These are phyloP conservation scores for Vitis hybrid DNA, from an alignment of 177 flowering plant species.

Conservation along the genomic window DNA sequence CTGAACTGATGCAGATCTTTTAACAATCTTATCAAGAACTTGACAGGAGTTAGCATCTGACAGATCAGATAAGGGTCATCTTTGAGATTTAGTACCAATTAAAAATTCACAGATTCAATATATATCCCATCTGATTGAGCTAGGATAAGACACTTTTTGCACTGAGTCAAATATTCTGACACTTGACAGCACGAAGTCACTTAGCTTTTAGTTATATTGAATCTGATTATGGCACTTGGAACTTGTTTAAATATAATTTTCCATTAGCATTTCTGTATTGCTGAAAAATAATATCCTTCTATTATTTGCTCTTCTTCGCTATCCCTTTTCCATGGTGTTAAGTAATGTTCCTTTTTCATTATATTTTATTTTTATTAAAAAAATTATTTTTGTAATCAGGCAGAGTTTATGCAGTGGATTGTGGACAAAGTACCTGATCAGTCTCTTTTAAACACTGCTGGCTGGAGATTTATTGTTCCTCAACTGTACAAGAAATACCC, in stretches of 20 bases:
- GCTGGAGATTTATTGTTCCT: slow-evolving; percentile 87
- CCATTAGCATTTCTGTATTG: not conserved
- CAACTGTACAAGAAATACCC: slow-evolving; percentile 87
- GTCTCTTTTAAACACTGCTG: slow-evolving; percentile 82
- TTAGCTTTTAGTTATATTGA: too few species aligned
- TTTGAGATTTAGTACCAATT: not conserved
- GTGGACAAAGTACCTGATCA: slow-evolving; percentile 83
- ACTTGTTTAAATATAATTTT: too few species aligned
- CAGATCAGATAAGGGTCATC: too few species aligned
- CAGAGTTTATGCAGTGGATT: slow-evolving; percentile 76
- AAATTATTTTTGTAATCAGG: slow-evolving; percentile 38
- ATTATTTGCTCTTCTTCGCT: not conserved
- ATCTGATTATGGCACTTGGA: too few species aligned
- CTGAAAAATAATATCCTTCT: not conserved
- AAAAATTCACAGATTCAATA: not conserved
- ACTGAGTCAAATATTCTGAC: not conserved
- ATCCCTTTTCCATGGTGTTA: not conserved
- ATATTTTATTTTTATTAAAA: not conserved
- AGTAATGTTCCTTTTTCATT: not conserved
- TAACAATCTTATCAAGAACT: too few species aligned
- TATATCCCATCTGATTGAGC: not conserved
- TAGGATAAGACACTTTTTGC: too few species aligned
- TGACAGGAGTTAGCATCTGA: too few species aligned
- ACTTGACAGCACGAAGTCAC: not conserved
- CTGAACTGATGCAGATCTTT: not conserved